These are phyloP conservation scores for Tarenaya hassleriana DNA, from an alignment of 345 rosid species.

Conservation along the genomic window DNA sequence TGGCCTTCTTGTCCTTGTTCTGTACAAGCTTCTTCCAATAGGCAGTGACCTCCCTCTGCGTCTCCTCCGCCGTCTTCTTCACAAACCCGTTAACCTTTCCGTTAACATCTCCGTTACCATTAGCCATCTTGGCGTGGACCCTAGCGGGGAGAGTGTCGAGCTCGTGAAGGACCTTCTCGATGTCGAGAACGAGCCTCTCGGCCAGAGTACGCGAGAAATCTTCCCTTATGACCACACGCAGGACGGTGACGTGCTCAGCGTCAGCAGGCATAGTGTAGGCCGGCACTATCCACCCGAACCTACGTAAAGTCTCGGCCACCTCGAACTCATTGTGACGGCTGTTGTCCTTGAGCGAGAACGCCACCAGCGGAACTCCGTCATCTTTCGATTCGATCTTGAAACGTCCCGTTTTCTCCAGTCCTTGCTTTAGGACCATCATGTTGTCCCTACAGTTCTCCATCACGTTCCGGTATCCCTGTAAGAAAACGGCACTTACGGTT, in stretches of 20 bases:
- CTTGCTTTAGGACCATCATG: slow-evolving; percentile 51
- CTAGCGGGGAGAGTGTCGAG: slow-evolving; percentile 57
- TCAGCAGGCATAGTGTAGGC: slow-evolving; percentile 85
- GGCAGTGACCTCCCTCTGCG: slow-evolving; percentile 53
- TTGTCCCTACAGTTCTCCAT: slow-evolving; percentile 70
- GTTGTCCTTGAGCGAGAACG: slow-evolving; percentile 62
- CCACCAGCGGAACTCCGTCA: slow-evolving; percentile 64
- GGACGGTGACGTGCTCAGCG: slow-evolving; percentile 70
- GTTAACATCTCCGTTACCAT: no score
- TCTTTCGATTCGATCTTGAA: slow-evolving; percentile 69
- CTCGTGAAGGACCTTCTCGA: slow-evolving; percentile 68
- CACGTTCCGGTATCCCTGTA: slow-evolving; percentile 33
- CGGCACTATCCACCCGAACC: slow-evolving; percentile 82
- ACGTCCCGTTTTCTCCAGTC: slow-evolving; percentile 53
- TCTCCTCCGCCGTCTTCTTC: slow-evolving; percentile 67
- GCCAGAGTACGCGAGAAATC: slow-evolving; percentile 73
- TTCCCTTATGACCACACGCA: slow-evolving; percentile 71
- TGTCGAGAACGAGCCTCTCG: slow-evolving; percentile 48
- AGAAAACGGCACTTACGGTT: no score
- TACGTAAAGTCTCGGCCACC: slow-evolving; percentile 27
- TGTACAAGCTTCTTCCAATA: slow-evolving; percentile 81
- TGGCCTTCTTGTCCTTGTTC: slow-evolving; percentile 37
- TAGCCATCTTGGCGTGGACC: slow-evolving; percentile 31
- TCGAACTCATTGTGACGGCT: slow-evolving; percentile 54
- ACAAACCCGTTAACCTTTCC: slow-evolving; percentile 16